Evolutionary conservation across 2,329 filamentous ascomycete genomes (phyloP), one percentile per base, ranked within the genome.

Genomic region (Fulvia fulva): DNA sequence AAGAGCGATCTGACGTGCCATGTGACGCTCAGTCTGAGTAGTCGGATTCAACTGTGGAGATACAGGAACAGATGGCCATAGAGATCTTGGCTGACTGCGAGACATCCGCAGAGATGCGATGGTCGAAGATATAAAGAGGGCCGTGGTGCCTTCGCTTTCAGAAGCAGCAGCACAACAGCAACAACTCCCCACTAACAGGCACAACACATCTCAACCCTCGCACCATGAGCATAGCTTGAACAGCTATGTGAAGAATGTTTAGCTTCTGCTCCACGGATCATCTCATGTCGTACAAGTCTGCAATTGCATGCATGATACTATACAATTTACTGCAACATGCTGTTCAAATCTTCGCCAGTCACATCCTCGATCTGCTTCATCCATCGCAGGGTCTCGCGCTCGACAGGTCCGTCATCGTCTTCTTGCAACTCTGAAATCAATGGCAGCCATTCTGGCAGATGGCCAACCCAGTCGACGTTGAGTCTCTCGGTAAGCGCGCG

Each of bases 391-490:
- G 91, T 93, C 78, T 96, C 92, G 70, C 86, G 81, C 78, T 99
- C 94, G 23, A 99, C 93, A 26, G 83, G 81, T 77, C 97, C 94
- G 70, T 97, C 92, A 66, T 97, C 94, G 72, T 99, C 94, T 71
- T 99, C 94, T 77, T 96, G 88, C 69, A 96, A 75, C 78, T 99
- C 94, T 69, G 90, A 95, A 67, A 99, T 96, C 64, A 93, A 90
- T 21, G 95, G 93, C 72, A 99, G 77, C 88, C 97, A 97, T 81
- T 99, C 94, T 0, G 93, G 91, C 71, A 97, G 74, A 78, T 95
- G 83, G 1, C 87, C 84, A 59, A 99, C 77, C 94, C 94, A 99
- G 71, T 99, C 94, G 73, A 97, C 92, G 59, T 92, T 92, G 25
- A 97, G 76, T 50, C 84, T 81, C 65, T 89, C 85, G 12, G 91